Percentiles rank a stretch among this genome's conserved stretches.
Conservation (phyloP, 2,329 filamentous ascomycete species). For the Xylariaceae sp. region DNA sequence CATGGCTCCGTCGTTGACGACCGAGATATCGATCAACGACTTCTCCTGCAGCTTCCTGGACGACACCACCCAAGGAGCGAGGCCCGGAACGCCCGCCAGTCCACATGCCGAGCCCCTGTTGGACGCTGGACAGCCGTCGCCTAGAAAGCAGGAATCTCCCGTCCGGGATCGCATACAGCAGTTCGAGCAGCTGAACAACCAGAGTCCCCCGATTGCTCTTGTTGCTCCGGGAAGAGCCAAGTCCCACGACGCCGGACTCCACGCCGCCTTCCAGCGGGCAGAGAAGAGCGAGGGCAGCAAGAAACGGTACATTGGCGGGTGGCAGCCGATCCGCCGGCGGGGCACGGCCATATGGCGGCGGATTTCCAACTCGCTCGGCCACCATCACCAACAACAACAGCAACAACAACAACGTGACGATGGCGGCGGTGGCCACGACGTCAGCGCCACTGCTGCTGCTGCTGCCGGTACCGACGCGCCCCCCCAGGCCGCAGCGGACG, state of each 20-base stretch:
- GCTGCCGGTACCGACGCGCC: not conserved
- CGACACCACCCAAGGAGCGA: too few relatives aligned
- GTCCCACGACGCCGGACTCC: slow-evolving; percentile 4
- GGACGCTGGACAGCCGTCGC: too few relatives aligned
- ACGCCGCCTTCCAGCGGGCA: slow-evolving; percentile 1
- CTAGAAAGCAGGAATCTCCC: slow-evolving; percentile 18
- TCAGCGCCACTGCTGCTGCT: slow-evolving; percentile 4
- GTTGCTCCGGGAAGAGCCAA: too few relatives aligned
- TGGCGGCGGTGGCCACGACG: slow-evolving; percentile 8
- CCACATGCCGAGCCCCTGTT: too few relatives aligned
- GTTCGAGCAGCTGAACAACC: slow-evolving; percentile 21
- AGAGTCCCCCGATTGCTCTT: too few relatives aligned
- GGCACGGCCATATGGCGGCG: slow-evolving; percentile 21
- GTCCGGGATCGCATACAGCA: slow-evolving; percentile 21
- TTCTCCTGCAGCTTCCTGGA: slow-evolving; percentile 21
- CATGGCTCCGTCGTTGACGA: slow-evolving; percentile 17
- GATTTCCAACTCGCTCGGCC: slow-evolving; percentile 20
- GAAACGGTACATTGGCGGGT: slow-evolving; percentile 5
- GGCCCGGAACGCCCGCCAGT: too few relatives aligned
- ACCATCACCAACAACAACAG: too few relatives aligned
- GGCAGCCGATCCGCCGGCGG: slow-evolving; percentile 17
- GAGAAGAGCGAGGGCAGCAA: slow-evolving; percentile 5
- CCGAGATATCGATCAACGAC: slow-evolving; percentile 20
- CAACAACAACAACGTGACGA: too few relatives aligned
- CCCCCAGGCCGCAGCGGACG: too few relatives aligned